Evolutionary conservation across 2,329 filamentous ascomycete genomes (phyloP), one percentile per base, ranked within the genome.

Genomic region (Phaeosphaeriaceae sp.): DNA sequence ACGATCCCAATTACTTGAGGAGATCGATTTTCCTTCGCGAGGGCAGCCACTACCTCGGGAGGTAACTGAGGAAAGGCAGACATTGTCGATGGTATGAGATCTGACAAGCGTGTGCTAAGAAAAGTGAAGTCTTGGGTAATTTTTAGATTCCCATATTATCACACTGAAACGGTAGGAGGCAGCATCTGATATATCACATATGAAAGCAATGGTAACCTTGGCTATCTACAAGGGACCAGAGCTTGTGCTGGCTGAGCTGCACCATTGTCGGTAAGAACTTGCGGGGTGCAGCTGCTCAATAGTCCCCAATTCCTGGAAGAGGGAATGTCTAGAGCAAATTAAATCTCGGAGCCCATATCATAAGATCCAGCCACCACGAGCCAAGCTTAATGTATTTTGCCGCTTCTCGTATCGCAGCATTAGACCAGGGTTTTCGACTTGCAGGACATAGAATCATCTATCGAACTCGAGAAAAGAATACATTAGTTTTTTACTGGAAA

Each of bases 1-100:
- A 46, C 42, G 16, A 56, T 30, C 2, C 20, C 46, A 26, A 46
- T 47, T 29, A 37, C 30, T 4, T 36, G 34, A 13, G 52, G 49
- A 17, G 42, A 43, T n/a, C 38, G 17, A 36, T 56, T 39, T 16
- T 56, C 53, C 18, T 44, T 45, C 26, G 32, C 38, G 20, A 56
- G 29, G 12, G 30, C 39, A 28, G 50, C 46, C n/a, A 53, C 30
- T 18, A 42, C 26, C 42, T 53, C 50, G 13, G 53, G 50, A 13
- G 52, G 42, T 6, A 56, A 16, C 15, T 49, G 52, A 39, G 21
- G 41, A 23, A 23, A 43, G 18, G 20, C 30, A 17, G 32, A 29
- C 32, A 43, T 43, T 28, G 21, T 35, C 20, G n/a, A 29, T 23
- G n/a, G 18, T 18, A 13, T 17, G 21, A 43, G 32, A 23, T 43